Percentiles rank a stretch among this genome's conserved stretches.
Evolutionary conservation across 208 protist species (phyloP).

Genomic region (Acanthamoeba divionensis): DNA sequence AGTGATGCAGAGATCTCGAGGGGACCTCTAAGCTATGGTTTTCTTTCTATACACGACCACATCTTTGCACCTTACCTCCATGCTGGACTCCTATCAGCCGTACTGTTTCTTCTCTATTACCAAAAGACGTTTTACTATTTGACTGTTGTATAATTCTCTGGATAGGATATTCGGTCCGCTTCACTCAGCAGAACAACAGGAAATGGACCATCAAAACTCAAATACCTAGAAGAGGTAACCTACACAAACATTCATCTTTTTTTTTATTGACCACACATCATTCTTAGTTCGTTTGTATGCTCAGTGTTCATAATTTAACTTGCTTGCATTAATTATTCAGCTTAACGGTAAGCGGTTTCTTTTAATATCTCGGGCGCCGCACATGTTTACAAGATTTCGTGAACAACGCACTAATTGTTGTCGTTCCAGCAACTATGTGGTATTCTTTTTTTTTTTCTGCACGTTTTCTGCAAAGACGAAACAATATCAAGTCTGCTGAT

Average conservation of each 20-base stretch:
- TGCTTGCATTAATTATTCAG: too few species aligned
- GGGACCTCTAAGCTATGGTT: background rate
- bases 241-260: too few species aligned
- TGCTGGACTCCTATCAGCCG: background rate
- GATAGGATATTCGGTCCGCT: background rate
- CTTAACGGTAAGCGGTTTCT: background rate
- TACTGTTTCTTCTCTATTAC: background rate
- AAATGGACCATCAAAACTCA: background rate
- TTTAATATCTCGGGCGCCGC: background rate
- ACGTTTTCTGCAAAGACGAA: background rate
- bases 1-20: background rate
- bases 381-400: background rate
- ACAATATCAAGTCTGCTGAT: too few species aligned
- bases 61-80: background rate
- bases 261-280: too few species aligned
- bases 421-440: too few species aligned
- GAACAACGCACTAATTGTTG: background rate
- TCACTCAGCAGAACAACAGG: background rate
- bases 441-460: background rate
- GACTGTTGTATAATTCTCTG: background rate
- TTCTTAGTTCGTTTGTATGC: too few species aligned
- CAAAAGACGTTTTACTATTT: background rate
- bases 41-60: background rate
- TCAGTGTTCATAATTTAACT: too few species aligned
- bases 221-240: too few species aligned